A percentile compares a stretch with the other conserved stretches of the same genome.
These are phyloP conservation scores for Eimeria necatrix DNA, from an alignment of 169 alveolate species.

Conservation along the genomic window DNA sequence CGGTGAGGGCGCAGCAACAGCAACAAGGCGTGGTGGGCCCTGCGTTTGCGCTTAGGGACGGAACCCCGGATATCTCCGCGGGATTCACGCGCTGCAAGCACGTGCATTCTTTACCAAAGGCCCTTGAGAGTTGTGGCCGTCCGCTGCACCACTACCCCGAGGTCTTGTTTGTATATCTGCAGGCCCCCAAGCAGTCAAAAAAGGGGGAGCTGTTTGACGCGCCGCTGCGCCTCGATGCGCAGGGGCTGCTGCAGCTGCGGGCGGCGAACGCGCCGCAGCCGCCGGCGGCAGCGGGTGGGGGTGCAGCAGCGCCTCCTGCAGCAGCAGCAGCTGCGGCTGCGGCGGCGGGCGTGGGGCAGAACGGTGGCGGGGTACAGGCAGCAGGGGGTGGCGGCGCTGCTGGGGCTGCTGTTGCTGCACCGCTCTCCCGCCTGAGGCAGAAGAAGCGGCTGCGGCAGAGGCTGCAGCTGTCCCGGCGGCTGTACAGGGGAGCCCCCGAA, in stretches of 20 bases:
- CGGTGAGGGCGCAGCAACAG: too few relatives aligned
- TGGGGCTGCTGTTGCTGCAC: slow-evolving; percentile 3
- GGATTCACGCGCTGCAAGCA: slow-evolving; percentile 83
- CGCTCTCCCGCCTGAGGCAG: slow-evolving; percentile 12
- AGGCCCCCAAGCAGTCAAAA: slow-evolving; percentile 91
- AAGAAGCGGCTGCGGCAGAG: slow-evolving; percentile 58
- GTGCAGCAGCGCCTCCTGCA: background rate
- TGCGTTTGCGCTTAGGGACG: slow-evolving; percentile 58
- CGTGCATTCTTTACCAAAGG: slow-evolving; percentile 87
- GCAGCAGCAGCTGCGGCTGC: background rate
- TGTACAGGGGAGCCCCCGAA: background rate
- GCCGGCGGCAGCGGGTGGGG: slow-evolving; percentile 14
- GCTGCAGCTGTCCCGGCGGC: slow-evolving; percentile 56
- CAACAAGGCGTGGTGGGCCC: too few relatives aligned
- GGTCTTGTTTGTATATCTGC: slow-evolving; percentile 91
- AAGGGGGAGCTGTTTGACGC: slow-evolving; percentile 94
- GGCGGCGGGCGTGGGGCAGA: background rate
- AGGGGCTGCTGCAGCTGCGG: slow-evolving; percentile 83
- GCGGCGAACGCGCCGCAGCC: slow-evolving; percentile 16
- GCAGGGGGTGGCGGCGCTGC: slow-evolving; percentile 18
- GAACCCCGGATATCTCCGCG: slow-evolving; percentile 81
- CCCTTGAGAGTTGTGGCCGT: slow-evolving; percentile 89
- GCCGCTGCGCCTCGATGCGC: slow-evolving; percentile 92
- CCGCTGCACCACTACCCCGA: slow-evolving; percentile 91
- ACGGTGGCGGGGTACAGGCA: background rate